Conservation (phyloP, 1,284 basidiomycete genomes). For the Puccinia brachypodii region DNA sequence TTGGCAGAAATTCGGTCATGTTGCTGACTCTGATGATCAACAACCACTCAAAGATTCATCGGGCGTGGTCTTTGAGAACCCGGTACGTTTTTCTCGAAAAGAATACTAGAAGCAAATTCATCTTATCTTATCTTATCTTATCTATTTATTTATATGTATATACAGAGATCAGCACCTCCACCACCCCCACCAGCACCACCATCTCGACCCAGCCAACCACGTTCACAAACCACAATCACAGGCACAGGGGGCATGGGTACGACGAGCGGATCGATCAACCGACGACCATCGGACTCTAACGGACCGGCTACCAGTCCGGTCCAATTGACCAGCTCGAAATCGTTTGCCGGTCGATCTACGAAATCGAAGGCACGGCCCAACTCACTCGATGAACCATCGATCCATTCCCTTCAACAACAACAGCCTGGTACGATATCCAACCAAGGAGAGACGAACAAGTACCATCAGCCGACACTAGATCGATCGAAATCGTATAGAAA, state of each 20-base stretch:
- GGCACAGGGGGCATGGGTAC: slow-evolving; percentile 17
- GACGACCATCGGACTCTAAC: not conserved
- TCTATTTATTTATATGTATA: too few relatives aligned
- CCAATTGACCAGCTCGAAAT: slow-evolving; percentile 45
- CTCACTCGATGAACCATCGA: slow-evolving; percentile 52
- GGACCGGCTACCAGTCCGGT: not conserved
- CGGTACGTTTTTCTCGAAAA: slow-evolving; percentile 27
- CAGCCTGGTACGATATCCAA: not conserved
- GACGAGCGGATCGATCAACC: not conserved
- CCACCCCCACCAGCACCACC: slow-evolving; percentile 51
- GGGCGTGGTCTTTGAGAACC: slow-evolving; percentile 44
- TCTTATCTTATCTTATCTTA: not conserved
- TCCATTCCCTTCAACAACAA: slow-evolving; percentile 52
- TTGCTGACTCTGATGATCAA: slow-evolving; percentile 46
- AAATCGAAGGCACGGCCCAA: slow-evolving; percentile 49
- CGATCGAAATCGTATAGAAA: slow-evolving; percentile 51
- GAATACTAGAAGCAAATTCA: not conserved
- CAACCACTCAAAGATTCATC: not conserved
- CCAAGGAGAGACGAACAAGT: slow-evolving; percentile 48
- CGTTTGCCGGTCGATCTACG: slow-evolving; percentile 37
- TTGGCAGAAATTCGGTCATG: slow-evolving; percentile 57
- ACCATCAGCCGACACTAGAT: slow-evolving; percentile 49
- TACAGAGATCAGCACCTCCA: slow-evolving; percentile 51
- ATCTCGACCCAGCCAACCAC: not conserved
- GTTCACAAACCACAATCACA: not conserved